Conservation (phyloP, 2,329 filamentous ascomycete species). For the Drechslerella coelobrocha region DNA sequence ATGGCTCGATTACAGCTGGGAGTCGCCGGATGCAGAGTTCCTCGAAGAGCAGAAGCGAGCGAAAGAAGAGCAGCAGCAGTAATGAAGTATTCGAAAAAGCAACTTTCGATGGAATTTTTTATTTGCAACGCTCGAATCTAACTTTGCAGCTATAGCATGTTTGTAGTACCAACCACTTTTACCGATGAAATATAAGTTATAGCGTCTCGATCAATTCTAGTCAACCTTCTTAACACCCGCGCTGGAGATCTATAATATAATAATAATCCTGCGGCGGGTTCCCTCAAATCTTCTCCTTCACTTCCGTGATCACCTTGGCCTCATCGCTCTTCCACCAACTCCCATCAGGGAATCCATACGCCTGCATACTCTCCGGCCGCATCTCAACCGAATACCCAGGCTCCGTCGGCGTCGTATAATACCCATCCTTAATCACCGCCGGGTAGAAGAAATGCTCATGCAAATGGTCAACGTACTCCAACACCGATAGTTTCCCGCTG, state of each 20-base stretch:
- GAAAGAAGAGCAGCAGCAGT: not conserved
- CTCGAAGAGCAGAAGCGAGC: constrained; percentile 27
- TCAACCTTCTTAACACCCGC: too few species aligned
- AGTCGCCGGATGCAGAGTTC: constrained; percentile 41
- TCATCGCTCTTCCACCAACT: constrained; percentile 87
- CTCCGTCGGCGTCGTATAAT: constrained; percentile 83
- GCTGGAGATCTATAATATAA: constrained; percentile 1
- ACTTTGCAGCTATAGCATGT: too few species aligned
- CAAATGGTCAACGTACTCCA: constrained; percentile 92
- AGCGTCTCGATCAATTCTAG: too few species aligned
- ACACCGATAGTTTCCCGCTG: constrained; percentile 76
- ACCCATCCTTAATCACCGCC: constrained; percentile 78
- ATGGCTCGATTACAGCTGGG: constrained; percentile 48
- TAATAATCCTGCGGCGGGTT: not conserved
- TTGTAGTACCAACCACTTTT: too few species aligned
- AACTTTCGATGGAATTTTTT: not conserved
- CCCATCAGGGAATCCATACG: constrained; percentile 76
- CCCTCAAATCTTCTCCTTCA: constrained; percentile 55
- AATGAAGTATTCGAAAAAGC: not conserved
- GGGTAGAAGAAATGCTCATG: constrained; percentile 93
- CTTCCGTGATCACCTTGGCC: constrained; percentile 75
- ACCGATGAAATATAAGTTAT: too few species aligned
- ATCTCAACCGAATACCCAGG: constrained; percentile 93
- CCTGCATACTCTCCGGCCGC: constrained; percentile 85
- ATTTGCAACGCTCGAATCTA: not conserved